Evolutionary conservation across 495 filamentous ascomycete species (phyloP), one percentile per base, ranked within the genome.

Genomic region (Tuber umbilicatum): DNA sequence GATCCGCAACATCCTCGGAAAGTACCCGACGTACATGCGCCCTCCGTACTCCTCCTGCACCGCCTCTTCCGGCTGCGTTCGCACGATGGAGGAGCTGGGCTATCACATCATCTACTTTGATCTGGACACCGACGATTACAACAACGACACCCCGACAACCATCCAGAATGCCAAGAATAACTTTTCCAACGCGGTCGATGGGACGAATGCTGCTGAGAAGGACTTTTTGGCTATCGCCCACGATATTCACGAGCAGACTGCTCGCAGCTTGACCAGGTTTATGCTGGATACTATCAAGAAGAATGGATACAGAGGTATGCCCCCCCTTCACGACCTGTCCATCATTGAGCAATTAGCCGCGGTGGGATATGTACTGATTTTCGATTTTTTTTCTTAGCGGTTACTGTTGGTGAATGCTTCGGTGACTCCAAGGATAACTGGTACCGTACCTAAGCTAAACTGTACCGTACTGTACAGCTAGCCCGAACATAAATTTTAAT

Each of bases 71-170:
- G 74, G 55, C 0, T 86, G 84, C 73, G 45, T 80, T 17, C n/a
- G 27, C 2, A 79, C 82, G 2, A 78, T 85, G 75, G 68, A 74
- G 31, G 69, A 50, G 3, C 70, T 86, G 76, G 84, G 85, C 0
- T 85, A 85, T 47, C 84, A 85, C 43, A 81, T 86, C 42, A 76
- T 83, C 75, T 83, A 85, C 71, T 85, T 83, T 19, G 84, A 86
- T 42, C 69, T 86, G 19, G 85, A 86, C 64, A 85, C 85, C 64
- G 80, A 83, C 68, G 85, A 86, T 79, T 86, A 84, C 42, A 68
- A 80, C 27, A 69, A 85, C 50, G 77, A 81, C 69, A 71, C 60
- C 17, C 73, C 76, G 5, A 69, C 17, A 21, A 71, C 41, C 21
- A 83, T 84, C 38, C 70, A 76, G 23, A 47, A 43, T 7, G 43